Evolutionary conservation across 352 stramenopile genomes (phyloP).

Genomic region (Blastocystis sp.): DNA sequence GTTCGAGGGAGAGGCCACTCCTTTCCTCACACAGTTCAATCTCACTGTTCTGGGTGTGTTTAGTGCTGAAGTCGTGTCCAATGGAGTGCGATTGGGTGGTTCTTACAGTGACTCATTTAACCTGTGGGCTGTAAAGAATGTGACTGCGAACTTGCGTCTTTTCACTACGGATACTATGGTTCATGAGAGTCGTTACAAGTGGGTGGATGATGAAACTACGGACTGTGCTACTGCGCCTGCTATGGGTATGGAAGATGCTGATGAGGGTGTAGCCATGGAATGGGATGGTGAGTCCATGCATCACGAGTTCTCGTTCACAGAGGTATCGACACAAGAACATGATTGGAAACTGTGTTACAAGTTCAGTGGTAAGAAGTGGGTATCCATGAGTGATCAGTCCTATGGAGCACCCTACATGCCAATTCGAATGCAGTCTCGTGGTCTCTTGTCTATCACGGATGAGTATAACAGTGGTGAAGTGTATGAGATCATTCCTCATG

Average conservation of each 20-base stretch:
- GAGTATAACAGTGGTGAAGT: neutral
- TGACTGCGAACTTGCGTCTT: neutral
- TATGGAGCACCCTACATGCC: constrained; percentile 28
- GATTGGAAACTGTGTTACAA: constrained; percentile 46
- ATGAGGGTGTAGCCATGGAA: neutral
- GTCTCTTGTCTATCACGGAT: neutral
- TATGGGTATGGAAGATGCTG: neutral
- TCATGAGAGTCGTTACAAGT: constrained; percentile 37
- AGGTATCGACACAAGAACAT: neutral
- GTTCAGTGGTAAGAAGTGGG: constrained; percentile 49
- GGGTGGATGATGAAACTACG: constrained; percentile 1
- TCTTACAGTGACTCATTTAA: neutral
- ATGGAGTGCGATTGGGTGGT: neutral
- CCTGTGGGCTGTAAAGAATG: constrained; percentile 45
- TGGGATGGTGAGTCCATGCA: constrained; percentile 10
- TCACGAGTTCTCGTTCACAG: neutral
- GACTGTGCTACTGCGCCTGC: constrained; percentile 2
- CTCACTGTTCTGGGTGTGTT: constrained; percentile 34
- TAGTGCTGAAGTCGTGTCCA: neutral
- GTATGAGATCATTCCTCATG: neutral
- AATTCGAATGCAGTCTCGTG: constrained; percentile 36
- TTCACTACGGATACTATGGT: neutral
- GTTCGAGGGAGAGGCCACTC: constrained; percentile 47
- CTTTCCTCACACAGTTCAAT: constrained; percentile 36
- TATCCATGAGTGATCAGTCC: constrained; percentile 23